A percentile compares a stretch with the other conserved stretches of the same genome.
These are phyloP conservation scores for Trichoderma oligosporum DNA, from an alignment of 2,329 filamentous ascomycete genomes.

Conservation along the genomic window DNA sequence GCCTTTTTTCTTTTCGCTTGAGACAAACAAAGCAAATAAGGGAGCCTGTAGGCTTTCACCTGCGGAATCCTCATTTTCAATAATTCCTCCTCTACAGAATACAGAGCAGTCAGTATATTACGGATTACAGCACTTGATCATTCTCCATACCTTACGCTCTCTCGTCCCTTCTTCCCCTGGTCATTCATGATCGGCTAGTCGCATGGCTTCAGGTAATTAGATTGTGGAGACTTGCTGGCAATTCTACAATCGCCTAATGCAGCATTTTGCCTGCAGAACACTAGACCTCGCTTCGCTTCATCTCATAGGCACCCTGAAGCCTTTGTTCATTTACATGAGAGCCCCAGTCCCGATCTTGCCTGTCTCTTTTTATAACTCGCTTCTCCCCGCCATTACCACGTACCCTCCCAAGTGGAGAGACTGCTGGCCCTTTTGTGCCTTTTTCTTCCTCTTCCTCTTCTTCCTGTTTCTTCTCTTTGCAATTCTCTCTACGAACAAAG, in stretches of 20 bases:
- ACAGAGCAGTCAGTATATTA: no score
- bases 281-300: constrained; percentile 16
- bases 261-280: constrained; percentile 8
- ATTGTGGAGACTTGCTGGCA: constrained; percentile 20
- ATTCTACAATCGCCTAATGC: constrained; percentile 11
- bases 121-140: no score
- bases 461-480: neutral
- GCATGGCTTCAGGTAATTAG: constrained; percentile 26
- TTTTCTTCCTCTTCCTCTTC: neutral
- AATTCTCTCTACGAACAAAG: neutral
- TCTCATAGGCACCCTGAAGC: constrained; percentile 6
- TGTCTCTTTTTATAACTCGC: constrained; percentile 14
- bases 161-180: constrained; percentile 19
- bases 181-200: constrained; percentile 25
- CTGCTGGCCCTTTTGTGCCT: neutral
- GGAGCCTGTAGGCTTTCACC: neutral
- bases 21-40: neutral
- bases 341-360: constrained; percentile 12
- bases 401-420: neutral
- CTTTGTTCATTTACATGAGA: constrained; percentile 17
- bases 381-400: constrained; percentile 9
- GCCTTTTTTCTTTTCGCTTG: neutral
- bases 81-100: neutral
- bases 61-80: neutral
- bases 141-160: neutral